Evolutionary conservation across 2,329 filamentous ascomycete genomes (phyloP).

Genomic region (Paracorniculantispora psalliotae): DNA sequence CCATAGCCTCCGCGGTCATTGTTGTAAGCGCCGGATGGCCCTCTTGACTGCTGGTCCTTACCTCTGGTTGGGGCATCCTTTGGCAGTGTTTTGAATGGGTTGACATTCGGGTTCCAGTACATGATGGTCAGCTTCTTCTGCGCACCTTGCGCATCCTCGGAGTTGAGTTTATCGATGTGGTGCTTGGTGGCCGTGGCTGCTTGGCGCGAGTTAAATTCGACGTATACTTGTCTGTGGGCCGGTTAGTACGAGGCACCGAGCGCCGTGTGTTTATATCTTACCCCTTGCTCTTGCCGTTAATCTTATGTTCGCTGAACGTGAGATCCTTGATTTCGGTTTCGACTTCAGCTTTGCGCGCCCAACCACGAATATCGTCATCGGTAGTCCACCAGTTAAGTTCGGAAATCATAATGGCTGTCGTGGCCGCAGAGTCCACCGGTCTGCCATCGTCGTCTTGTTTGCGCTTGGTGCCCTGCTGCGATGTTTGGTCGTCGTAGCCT

Average conservation of each 20-base stretch:
- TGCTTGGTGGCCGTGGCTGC: slow-evolving; percentile 83
- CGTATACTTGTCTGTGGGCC: slow-evolving; percentile 61
- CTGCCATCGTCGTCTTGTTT: slow-evolving; percentile 50
- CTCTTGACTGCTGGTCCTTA: slow-evolving; percentile 57
- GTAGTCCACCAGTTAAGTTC: slow-evolving; percentile 97
- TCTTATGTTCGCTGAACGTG: slow-evolving; percentile 97
- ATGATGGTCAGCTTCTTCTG: slow-evolving; percentile 69
- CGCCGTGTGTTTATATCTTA: slow-evolving; percentile 38
- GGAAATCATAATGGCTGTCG: slow-evolving; percentile 73
- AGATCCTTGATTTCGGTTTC: slow-evolving; percentile 87
- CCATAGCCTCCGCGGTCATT: slow-evolving; percentile 43
- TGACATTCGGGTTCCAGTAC: slow-evolving; percentile 66
- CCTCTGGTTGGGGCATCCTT: slow-evolving; percentile 70
- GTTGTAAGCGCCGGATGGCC: slow-evolving; percentile 45
- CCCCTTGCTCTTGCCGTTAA: slow-evolving; percentile 99
- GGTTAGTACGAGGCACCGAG: slow-evolving; percentile 13
- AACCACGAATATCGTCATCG: slow-evolving; percentile 89
- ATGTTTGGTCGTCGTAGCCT: slow-evolving; percentile 31
- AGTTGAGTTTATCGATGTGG: slow-evolving; percentile 62
- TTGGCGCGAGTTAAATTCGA: slow-evolving; percentile 79
- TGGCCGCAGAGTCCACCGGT: slow-evolving; percentile 55
- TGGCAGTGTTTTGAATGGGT: slow-evolving; percentile 86
- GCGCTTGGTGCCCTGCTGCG: slow-evolving; percentile 51
- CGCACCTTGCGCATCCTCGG: slow-evolving; percentile 46
- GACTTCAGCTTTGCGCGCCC: slow-evolving; percentile 71